Base-by-base conservation (phyloP, 352 stramenopile genomes). In the Pythium monospermum region DNA sequence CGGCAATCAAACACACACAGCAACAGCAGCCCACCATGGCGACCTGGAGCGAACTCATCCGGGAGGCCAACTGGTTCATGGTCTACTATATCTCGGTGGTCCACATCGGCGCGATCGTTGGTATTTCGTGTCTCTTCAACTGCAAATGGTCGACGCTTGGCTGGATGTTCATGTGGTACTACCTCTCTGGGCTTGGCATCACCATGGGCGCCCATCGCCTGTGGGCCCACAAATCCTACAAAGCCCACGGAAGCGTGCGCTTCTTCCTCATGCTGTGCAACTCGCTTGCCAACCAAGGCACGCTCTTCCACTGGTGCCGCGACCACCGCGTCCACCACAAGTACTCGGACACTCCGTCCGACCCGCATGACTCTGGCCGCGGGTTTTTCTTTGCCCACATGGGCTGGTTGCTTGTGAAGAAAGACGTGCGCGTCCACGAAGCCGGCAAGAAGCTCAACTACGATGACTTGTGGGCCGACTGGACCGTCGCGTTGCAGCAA, bases 351-450 rank as follows among this genome's bases (percentile, higher is more conserved):
- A 98, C 94, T 15, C 71, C 87, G 18, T 83, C 84, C 4, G 89
- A 97, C 53, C 91, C 91, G 39, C 96, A 99, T 79, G 87, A 99
- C 71, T 97, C 97, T 8, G 95, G 75, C 23, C 82, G 94, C n/a
- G 97, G 97, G 37, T 99, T 99, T 65, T 99, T 99, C 81, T 99
- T 98, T 65, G 87, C 97, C 10, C 97, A 99, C 78, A 98, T 99
- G 81, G 97, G 97, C 46, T 99, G 97, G 97, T 68, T 99, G 12
- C 85, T 98, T 28, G 77, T 99, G 22, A 98, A 99, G 79, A 99
- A 99, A 70, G 87, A 99, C 70, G 74, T 77, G 2, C 82, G 83
- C 31, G 91, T 98, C 47, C 66, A 96, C 23, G 85, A 94, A 23
- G 83, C 83, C 31, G 83, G 85, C 36, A 83, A 76, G 15, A 97